These are phyloP conservation scores for Panicum miliaceum DNA, from an alignment of 176 grass and related monocot species.

Conservation along the genomic window DNA sequence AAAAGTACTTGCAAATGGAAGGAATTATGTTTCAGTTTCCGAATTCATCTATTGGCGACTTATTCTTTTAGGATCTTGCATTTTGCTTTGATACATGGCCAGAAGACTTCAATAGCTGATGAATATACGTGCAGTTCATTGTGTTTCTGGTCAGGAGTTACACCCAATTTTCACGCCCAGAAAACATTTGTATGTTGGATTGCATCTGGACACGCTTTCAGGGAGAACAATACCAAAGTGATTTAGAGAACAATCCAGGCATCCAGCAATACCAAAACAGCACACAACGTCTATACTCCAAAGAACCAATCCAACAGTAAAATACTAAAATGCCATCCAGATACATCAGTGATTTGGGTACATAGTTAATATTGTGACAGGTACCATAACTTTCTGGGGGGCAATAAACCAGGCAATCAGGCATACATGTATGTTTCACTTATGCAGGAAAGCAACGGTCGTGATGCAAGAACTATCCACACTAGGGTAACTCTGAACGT, in stretches of 20 bases:
- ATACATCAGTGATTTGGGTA: slow-evolving; percentile 33
- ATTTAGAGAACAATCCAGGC: neutral
- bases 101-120: neutral
- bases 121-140: neutral
- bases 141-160: neutral
- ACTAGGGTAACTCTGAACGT: slow-evolving; percentile 69
- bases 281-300: neutral
- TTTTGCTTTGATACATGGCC: neutral
- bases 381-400: slow-evolving; percentile 8
- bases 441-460: slow-evolving; percentile 71
- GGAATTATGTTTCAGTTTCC: neutral
- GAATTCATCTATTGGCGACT: neutral
- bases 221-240: neutral
- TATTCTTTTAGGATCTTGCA: neutral
- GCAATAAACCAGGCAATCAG: neutral
- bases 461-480: slow-evolving; percentile 57
- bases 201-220: slow-evolving; percentile 16
- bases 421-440: slow-evolving; percentile 47
- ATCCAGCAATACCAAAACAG: slow-evolving; percentile 12
- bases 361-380: slow-evolving; percentile 48
- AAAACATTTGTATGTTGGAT: neutral
- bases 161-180: neutral
- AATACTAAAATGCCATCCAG: slow-evolving; percentile 15
- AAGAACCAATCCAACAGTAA: slow-evolving; percentile 4
- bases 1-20: slow-evolving; percentile 28